These are phyloP conservation scores for Silybum marianum DNA, from an alignment of 129 eudicot species.

Conservation along the genomic window DNA sequence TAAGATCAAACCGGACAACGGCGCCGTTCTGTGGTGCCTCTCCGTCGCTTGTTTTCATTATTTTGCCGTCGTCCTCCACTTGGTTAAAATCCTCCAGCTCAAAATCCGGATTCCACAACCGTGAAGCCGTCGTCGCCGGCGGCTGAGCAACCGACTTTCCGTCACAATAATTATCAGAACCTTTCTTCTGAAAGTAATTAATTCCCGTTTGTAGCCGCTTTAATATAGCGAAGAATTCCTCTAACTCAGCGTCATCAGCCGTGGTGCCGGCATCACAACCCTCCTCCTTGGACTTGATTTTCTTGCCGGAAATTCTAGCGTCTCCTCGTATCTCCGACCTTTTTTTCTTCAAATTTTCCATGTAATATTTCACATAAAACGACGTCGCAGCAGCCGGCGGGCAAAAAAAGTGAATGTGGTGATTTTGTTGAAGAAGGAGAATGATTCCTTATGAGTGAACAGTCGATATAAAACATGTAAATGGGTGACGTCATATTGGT, in stretches of 20 bases:
- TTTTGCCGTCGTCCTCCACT: background rate
- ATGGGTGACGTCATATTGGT: background rate
- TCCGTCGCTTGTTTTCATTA: background rate
- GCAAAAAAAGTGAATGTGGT: background rate
- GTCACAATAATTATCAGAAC: background rate
- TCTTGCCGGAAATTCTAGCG: slow-evolving; percentile 18
- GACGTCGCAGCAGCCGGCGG: background rate
- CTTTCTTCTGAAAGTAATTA: background rate
- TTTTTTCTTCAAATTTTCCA: slow-evolving; percentile 30
- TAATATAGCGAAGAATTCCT: slow-evolving; percentile 27
- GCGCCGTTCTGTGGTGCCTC: background rate
- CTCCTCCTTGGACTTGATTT: slow-evolving; percentile 2
- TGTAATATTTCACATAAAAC: background rate
- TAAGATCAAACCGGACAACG: slow-evolving; percentile 25
- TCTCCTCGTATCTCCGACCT: slow-evolving; percentile 17
- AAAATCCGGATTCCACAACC: slow-evolving; percentile 22
- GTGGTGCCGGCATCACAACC: slow-evolving; percentile 2
- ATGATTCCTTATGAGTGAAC: background rate
- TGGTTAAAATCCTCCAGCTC: slow-evolving; percentile 31
- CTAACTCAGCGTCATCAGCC: slow-evolving; percentile 31
- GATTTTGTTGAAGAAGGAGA: background rate
- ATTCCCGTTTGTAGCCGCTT: slow-evolving; percentile 20
- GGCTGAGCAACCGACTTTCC: background rate
- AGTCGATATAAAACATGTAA: background rate
- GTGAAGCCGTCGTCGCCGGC: background rate